phyloP scores from a whole-genome alignment of 2,329 filamentous ascomycete species.

The Botrytis aclada region DNA sequence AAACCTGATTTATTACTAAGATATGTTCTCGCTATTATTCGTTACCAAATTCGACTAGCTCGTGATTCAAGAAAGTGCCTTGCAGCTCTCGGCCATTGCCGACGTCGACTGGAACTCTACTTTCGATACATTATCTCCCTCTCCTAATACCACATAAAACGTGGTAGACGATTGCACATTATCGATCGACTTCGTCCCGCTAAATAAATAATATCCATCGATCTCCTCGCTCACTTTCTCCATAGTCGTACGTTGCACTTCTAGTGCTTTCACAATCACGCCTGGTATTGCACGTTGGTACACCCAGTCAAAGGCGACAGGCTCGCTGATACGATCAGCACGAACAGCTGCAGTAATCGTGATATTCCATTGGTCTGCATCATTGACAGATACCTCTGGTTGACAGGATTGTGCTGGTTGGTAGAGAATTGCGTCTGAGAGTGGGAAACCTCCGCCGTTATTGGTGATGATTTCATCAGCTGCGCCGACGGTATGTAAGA shows the following conservation, averaged over 20 bases:
- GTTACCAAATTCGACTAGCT: background rate
- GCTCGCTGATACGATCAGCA: background rate
- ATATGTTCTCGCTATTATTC: background rate
- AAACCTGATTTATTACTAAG: background rate
- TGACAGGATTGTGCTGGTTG: conserved; percentile 3
- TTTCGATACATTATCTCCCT: background rate
- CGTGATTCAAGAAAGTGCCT: background rate
- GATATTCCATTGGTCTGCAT: background rate
- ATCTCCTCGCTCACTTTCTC: conserved; percentile 4
- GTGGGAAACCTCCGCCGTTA: background rate
- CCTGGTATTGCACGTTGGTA: background rate
- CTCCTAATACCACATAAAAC: background rate
- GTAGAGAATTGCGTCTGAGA: background rate
- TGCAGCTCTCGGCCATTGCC: background rate
- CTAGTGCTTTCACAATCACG: background rate
- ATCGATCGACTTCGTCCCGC: background rate
- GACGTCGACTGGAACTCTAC: background rate
- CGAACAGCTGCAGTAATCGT: conserved; percentile 3
- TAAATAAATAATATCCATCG: background rate
- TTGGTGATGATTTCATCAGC: conserved; percentile 4
- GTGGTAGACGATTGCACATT: background rate
- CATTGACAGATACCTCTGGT: background rate
- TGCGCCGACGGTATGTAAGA: background rate
- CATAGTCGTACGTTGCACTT: background rate
- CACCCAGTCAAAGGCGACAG: conserved; percentile 7